These are phyloP conservation scores for Oxyria digyna DNA, from an alignment of 148 eudicot genomes.

Conservation along the genomic window DNA sequence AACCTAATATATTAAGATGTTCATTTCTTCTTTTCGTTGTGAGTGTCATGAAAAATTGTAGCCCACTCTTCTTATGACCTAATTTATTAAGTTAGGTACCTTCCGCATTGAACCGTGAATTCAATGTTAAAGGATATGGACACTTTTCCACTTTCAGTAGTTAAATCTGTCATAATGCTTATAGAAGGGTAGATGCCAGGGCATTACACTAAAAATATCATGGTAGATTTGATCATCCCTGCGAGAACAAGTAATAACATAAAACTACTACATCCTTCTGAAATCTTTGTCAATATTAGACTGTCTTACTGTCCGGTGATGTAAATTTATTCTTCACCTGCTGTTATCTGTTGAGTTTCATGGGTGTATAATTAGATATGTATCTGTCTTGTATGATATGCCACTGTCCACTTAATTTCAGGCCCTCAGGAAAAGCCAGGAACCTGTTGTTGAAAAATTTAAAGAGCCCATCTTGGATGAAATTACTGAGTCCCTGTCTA, in stretches of 20 bases:
- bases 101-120: not conserved
- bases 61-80: not conserved
- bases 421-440: constrained; percentile 63
- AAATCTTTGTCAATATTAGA: not conserved
- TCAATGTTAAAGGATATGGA: not conserved
- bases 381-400: not conserved
- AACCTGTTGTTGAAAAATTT: constrained; percentile 68
- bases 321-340: not conserved
- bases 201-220: not conserved
- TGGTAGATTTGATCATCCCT: not conserved
- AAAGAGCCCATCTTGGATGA: constrained; percentile 72
- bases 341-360: not conserved
- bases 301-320: not conserved
- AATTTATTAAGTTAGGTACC: not conserved
- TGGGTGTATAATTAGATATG: not conserved
- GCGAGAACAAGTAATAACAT: not conserved
- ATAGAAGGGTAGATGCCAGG: not conserved
- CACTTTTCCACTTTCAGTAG: not conserved
- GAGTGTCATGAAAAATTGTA: not conserved
- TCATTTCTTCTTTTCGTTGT: not conserved
- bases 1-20: not conserved
- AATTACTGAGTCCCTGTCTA: constrained; percentile 36
- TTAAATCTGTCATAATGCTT: not conserved
- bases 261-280: not conserved
- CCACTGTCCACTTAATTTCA: constrained; percentile 15